Conservation (phyloP, 2,329 filamentous ascomycete species). For the Stemphylium lycopersici region DNA sequence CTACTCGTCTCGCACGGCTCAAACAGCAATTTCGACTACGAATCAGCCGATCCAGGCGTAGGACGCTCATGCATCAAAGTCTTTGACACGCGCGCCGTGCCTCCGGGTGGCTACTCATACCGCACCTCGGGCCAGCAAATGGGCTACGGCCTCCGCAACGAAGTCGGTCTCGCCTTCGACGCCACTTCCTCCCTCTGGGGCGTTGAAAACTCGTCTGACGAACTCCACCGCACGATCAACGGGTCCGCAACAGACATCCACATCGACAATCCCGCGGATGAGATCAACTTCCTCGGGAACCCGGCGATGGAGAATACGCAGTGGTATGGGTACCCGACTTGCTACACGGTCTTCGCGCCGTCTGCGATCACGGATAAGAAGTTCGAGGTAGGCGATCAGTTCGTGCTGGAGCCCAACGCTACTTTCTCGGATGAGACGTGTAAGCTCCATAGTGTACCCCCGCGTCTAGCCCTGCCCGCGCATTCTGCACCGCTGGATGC, state of each 20-base stretch:
- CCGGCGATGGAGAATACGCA: constrained; percentile 49
- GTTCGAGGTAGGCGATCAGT: constrained; percentile 36
- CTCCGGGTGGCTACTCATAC: constrained; percentile 45
- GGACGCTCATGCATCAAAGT: constrained; percentile 69
- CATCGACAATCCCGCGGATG: constrained; percentile 72
- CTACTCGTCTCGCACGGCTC: constrained; percentile 72
- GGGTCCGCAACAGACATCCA: constrained; percentile 63
- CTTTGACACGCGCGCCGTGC: constrained; percentile 54
- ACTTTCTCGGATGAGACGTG: constrained; percentile 38
- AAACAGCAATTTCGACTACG: constrained; percentile 64
- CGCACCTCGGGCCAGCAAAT: constrained; percentile 57
- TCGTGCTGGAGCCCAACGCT: constrained; percentile 38
- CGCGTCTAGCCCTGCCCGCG: constrained; percentile 28
- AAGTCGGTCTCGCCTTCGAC: constrained; percentile 64
- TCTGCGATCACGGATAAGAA: constrained; percentile 27
- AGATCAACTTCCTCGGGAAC: constrained; percentile 72
- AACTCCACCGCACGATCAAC: constrained; percentile 61
- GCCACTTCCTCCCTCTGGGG: constrained; percentile 42
- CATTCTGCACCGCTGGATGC: constrained; percentile 40
- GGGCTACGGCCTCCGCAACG: constrained; percentile 73
- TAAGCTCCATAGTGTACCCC: constrained; percentile 18
- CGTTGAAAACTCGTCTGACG: constrained; percentile 73
- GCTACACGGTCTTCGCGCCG: constrained; percentile 65
- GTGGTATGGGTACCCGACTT: constrained; percentile 74
- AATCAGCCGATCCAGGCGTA: constrained; percentile 56